These are phyloP conservation scores for Metschnikowia koreensis DNA, from an alignment of 805 yeast species.

Conservation along the genomic window DNA sequence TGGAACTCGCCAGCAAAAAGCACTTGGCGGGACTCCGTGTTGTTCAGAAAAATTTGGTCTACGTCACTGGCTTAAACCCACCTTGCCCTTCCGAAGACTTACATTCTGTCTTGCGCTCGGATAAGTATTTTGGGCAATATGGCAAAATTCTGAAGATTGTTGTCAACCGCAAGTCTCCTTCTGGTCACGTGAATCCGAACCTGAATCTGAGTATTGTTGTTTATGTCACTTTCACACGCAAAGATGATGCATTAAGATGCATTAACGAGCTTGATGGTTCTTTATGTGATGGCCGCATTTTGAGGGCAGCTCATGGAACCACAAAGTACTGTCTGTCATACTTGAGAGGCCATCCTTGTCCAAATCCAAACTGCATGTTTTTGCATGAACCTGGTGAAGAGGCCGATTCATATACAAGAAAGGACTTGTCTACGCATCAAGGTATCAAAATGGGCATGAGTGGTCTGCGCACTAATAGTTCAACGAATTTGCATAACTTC, in stretches of 20 bases:
- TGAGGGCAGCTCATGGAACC: conserved; percentile 97
- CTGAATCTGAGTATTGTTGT: conserved; percentile 85
- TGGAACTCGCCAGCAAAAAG: conserved; percentile 78
- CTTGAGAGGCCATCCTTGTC: conserved; percentile 92
- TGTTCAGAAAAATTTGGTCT: conserved; percentile 95
- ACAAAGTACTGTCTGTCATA: conserved; percentile 98
- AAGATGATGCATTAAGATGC: conserved; percentile 94
- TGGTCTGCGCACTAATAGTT: conserved; percentile 24
- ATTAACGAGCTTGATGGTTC: conserved; percentile 92
- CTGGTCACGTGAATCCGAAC: conserved; percentile 27
- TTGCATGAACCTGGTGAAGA: conserved; percentile 99
- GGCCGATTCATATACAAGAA: conserved; percentile 93
- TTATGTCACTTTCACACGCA: conserved; percentile 87
- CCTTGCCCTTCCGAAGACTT: conserved; percentile 80
- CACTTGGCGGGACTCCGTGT: conserved; percentile 96
- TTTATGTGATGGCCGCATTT: conserved; percentile 81
- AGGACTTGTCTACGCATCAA: conserved; percentile 76
- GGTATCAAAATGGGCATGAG: conserved; percentile 56
- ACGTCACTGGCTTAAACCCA: conserved; percentile 92
- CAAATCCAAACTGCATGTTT: conserved; percentile 98
- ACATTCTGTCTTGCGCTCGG: conserved; percentile 77
- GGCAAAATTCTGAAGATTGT: conserved; percentile 94
- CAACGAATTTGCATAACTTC: conserved; percentile 13
- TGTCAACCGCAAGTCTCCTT: conserved; percentile 71
- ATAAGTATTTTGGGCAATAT: conserved; percentile 96